Evolutionary conservation across 2,329 filamentous ascomycete species (phyloP).

Genomic region (Phaeosphaeria sp.): DNA sequence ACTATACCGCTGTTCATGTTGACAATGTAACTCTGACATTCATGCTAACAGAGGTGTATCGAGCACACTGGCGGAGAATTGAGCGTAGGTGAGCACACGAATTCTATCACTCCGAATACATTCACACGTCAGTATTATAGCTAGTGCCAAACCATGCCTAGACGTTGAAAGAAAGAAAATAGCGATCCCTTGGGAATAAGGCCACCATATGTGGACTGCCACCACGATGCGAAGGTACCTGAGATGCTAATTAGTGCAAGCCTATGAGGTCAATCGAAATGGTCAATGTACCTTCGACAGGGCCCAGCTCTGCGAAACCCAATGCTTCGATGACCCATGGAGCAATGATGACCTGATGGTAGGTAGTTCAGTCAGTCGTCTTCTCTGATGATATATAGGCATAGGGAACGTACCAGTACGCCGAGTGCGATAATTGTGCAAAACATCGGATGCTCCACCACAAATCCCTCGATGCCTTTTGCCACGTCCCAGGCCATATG

Average conservation of each 20-base stretch:
- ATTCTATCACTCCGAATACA: too few species aligned
- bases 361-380: not conserved
- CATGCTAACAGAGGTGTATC: too few species aligned
- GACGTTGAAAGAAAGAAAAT: conserved; percentile 52
- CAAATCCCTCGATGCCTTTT: conserved; percentile 31
- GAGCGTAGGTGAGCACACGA: too few species aligned
- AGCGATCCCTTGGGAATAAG: conserved; percentile 50
- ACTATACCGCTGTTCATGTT: too few species aligned
- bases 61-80: too few species aligned
- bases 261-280: not conserved
- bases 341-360: conserved; percentile 16
- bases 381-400: not conserved
- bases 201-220: conserved; percentile 49
- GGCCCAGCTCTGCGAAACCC: conserved; percentile 41
- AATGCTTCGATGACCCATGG: conserved; percentile 39
- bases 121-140: too few species aligned
- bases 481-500: conserved; percentile 30
- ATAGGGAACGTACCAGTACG: conserved; percentile 24
- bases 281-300: conserved; percentile 33
- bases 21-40: too few species aligned
- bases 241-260: not conserved
- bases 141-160: conserved; percentile 46
- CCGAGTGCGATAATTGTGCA: conserved; percentile 40
- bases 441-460: conserved; percentile 37
- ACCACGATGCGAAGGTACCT: conserved; percentile 49